Evolutionary conservation across 176 grass and related monocot species (phyloP).

Genomic region (Rhynchospora pubera): DNA sequence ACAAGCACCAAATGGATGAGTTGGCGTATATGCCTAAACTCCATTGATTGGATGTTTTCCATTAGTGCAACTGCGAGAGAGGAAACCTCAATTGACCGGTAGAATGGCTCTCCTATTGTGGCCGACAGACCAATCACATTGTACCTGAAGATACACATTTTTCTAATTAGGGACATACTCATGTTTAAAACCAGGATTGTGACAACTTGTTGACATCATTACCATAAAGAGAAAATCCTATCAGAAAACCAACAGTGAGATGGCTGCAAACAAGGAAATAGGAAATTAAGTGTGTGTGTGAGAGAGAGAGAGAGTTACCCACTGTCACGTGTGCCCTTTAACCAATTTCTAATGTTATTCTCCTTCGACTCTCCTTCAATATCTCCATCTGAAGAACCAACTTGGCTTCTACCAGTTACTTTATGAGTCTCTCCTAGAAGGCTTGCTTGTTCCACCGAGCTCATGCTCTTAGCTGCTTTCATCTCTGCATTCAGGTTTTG

Average conservation of each 20-base stretch:
- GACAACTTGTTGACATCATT: not conserved
- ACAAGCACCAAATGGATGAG: slow-evolving; percentile 86
- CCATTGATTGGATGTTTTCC: slow-evolving; percentile 89
- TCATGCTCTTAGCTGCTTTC: slow-evolving; percentile 86
- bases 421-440: slow-evolving; percentile 66
- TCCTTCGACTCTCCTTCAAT: slow-evolving; percentile 79
- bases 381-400: slow-evolving; percentile 65
- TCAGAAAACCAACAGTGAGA: not conserved
- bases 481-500: slow-evolving; percentile 51
- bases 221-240: not conserved
- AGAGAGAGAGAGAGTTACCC: slow-evolving; percentile 48
- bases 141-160: slow-evolving; percentile 55
- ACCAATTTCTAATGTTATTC: slow-evolving; percentile 87
- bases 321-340: slow-evolving; percentile 89
- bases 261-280: not conserved
- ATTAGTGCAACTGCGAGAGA: slow-evolving; percentile 58
- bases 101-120: slow-evolving; percentile 81
- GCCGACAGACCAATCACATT: slow-evolving; percentile 82
- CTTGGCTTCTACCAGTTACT: slow-evolving; percentile 46
- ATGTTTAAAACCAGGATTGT: slow-evolving; percentile 9
- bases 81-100: slow-evolving; percentile 48
- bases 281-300: not conserved
- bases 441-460: slow-evolving; percentile 64
- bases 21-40: slow-evolving; percentile 86
- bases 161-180: slow-evolving; percentile 12